Percentiles rank a stretch among this genome's conserved stretches.
These are phyloP conservation scores for Wickerhamomyces chambardii DNA, from an alignment of 805 yeast species.

Conservation along the genomic window DNA sequence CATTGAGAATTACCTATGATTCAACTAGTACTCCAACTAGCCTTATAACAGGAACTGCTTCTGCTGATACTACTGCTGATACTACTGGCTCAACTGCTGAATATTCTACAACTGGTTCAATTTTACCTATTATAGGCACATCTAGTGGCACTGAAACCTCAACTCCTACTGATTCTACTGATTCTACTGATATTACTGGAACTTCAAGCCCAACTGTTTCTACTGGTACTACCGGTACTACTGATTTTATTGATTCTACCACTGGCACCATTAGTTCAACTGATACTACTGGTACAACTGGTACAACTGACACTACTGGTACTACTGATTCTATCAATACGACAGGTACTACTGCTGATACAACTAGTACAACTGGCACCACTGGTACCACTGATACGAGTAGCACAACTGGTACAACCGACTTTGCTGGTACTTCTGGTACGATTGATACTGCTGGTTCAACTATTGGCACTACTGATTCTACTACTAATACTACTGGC, in stretches of 20 bases:
- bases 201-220: too few species aligned
- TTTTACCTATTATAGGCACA: too few species aligned
- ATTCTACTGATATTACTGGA: not conserved
- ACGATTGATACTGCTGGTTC: not conserved
- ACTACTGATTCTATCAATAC: not conserved
- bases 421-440: not conserved
- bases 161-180: not conserved
- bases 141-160: not conserved
- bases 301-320: not conserved
- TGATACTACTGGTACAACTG: not conserved
- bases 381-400: not conserved
- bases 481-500: not conserved
- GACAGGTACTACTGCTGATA: not conserved
- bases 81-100: not conserved
- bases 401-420: not conserved
- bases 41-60: too few species aligned
- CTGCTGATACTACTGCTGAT: not conserved
- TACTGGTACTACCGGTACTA: too few species aligned
- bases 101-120: not conserved
- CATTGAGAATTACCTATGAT: not conserved
- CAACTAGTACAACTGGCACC: constrained; percentile 7
- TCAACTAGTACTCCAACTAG: not conserved
- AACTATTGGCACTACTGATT: not conserved
- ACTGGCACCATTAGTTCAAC: too few species aligned
- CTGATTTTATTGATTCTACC: too few species aligned